Evolutionary conservation across 768 basidiomycete genomes (phyloP).

Genomic region (Podaxis rugospora): DNA sequence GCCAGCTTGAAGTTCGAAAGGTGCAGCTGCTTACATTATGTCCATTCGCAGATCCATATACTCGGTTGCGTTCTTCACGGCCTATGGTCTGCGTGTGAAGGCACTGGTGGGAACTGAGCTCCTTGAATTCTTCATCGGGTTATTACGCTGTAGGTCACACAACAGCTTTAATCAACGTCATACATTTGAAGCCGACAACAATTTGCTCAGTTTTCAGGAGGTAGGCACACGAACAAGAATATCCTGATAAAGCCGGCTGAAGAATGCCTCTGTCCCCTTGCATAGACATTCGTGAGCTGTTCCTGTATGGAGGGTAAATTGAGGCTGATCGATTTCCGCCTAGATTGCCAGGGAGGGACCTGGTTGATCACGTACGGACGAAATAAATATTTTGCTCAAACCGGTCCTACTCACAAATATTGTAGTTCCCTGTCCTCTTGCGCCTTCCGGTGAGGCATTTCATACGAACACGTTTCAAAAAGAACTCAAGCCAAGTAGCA

Average conservation of each 20-base stretch:
- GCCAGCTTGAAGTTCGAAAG: neutral
- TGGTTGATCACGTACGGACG: conserved; percentile 10
- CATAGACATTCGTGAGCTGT: neutral
- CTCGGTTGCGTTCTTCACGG: conserved; percentile 20
- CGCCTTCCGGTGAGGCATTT: conserved; percentile 8
- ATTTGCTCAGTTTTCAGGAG: neutral
- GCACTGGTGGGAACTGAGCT: conserved; percentile 15
- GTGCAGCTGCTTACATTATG: neutral
- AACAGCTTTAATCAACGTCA: neutral
- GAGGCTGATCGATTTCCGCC: neutral
- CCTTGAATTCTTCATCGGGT: conserved; percentile 16
- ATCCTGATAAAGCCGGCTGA: neutral
- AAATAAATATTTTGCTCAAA: neutral
- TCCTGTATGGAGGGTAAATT: neutral
- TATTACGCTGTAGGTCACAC: conserved; percentile 3
- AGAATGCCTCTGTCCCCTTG: neutral
- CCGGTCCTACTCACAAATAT: neutral
- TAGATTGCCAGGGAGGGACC: conserved; percentile 8
- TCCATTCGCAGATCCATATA: conserved; percentile 15
- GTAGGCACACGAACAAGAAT: neutral
- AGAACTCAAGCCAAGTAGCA: conserved; percentile 11
- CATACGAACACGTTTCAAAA: neutral
- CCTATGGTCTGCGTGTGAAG: conserved; percentile 20
- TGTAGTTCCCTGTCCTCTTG: conserved; percentile 12
- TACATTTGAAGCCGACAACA: neutral